Base-by-base conservation (phyloP, 106 monocot species). In the Xerophyta viscosa region DNA sequence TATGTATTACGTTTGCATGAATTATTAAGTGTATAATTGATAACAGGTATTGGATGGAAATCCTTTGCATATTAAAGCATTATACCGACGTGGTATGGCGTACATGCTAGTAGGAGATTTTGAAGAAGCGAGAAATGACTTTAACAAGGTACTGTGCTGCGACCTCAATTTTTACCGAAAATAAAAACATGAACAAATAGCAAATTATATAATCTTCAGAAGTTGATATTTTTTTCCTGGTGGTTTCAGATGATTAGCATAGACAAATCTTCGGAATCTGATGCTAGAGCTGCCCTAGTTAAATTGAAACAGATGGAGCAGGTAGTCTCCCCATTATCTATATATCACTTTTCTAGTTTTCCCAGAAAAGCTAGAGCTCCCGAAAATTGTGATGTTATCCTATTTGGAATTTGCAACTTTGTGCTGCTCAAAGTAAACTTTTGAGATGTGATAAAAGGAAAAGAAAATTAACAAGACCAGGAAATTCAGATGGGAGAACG, bases 201-300 rank as follows among this genome's bases (percentile, higher is more conserved):
- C 3, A 14, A 44, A 44, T 17, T 8, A 44, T 14, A 44, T 4
- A 10, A 3, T 17, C 3, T 17, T 8, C 8, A 14, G 15, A 4
- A 14, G n/a, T 44, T 10, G 12, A 54, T 30, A 5, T 3, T 47
- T 41, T 50, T 21, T 25, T 53, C 20, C 48, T 24, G 12, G 39
- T 48, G 0, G 31, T 42, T 20, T 58, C 30, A 98, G 96, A 98
- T 98, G 89, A 79, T 89, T n/a, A 68, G 41, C 13, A 23, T 82
- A 1, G 96, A 98, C 68, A 98, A 98, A 69, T 77, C 89, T 36
- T 82, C 89, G 24, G 96, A 98, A 48, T 57, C 89, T 15, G 96
- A 90, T 76, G 89, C 96, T 23, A 70, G 67, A 41, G 76, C 89
- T 36, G 96, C 86, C 14, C 82, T 98, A 59, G 71, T 76, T 23